Percentiles rank a stretch among this genome's conserved stretches.
Evolutionary conservation across 1,284 basidiomycete genomes (phyloP).

Genomic region (Porodaedalea pini): DNA sequence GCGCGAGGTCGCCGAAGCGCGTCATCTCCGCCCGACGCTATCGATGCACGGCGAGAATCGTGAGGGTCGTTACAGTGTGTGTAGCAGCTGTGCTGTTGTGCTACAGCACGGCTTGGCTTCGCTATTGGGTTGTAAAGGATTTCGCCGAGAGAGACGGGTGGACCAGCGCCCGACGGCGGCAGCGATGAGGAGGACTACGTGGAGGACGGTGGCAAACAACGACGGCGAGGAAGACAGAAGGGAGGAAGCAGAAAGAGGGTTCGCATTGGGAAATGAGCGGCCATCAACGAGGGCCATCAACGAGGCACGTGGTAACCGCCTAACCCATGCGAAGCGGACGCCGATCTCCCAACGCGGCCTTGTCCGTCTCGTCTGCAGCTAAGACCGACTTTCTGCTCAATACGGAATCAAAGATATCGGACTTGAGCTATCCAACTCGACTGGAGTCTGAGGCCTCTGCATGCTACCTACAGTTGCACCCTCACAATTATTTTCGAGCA

Average conservation of each 20-base stretch:
- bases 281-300: slow-evolving; percentile 4
- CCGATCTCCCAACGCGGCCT: too few relatives aligned
- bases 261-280: background rate
- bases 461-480: too few relatives aligned
- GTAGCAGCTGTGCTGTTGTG: background rate
- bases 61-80: background rate
- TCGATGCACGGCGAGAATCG: background rate
- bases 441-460: too few relatives aligned
- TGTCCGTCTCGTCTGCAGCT: too few relatives aligned
- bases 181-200: background rate
- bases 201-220: background rate
- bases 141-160: slow-evolving; percentile 14
- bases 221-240: background rate
- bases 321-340: background rate
- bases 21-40: slow-evolving; percentile 38
- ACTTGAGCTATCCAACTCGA: too few relatives aligned
- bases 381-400: too few relatives aligned
- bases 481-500: too few relatives aligned
- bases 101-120: background rate
- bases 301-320: background rate
- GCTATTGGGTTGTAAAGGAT: background rate
- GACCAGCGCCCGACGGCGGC: slow-evolving; percentile 17
- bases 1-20: slow-evolving; percentile 57
- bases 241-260: background rate
- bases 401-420: too few relatives aligned